Base-by-base conservation (phyloP, 148 eudicot genomes). In the Cornus suecica region DNA sequence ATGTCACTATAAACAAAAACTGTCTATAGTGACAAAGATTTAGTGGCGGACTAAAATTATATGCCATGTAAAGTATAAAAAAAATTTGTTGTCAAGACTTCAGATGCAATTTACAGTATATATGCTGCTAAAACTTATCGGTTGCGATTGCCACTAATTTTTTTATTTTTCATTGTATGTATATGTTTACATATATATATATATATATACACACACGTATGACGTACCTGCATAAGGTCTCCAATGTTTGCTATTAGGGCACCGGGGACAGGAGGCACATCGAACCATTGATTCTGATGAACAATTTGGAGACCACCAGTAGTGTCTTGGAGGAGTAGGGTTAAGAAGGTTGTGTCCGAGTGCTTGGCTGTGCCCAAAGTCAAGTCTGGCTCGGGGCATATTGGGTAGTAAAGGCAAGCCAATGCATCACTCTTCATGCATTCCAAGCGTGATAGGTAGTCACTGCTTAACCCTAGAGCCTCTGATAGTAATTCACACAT, bases 381-480 rank as follows among this genome's bases (percentile, higher is more conserved):
- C 69, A 82, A 60, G 23, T 91, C 79, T 2, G 98, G 98, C 73
- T 94, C 88, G 0, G 98, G 97, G 70, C 97, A 94, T 48, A 83
- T 34, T 8, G 97, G 98, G 79, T 94, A 94, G 26, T 88, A 94
- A 3, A 83, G 92, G 28, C 85, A 87, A 2, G 87, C 87, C 34
- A 94, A 0, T 68, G 86, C 83, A 16, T 86, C 80, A 26, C 87
- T 79, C 73, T 88, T 76, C 89, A 87, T 82, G 84, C 92, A 90
- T 45, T 83, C 85, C 45, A 78, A 72, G 41, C 72, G 34, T 5
- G 81, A 82, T 11, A 91, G 80, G 76, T 73, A 79, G 66, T 88
- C 83, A 5, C 76, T 65, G 27, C 83, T 78, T 1, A 90, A 85
- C 8, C 94, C 97, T 32, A 91, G 74, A 27, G 90, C 92, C 73